Evolutionary conservation across 2,329 filamentous ascomycete species (phyloP).

Genomic region (Plenodomus biglobosus): DNA sequence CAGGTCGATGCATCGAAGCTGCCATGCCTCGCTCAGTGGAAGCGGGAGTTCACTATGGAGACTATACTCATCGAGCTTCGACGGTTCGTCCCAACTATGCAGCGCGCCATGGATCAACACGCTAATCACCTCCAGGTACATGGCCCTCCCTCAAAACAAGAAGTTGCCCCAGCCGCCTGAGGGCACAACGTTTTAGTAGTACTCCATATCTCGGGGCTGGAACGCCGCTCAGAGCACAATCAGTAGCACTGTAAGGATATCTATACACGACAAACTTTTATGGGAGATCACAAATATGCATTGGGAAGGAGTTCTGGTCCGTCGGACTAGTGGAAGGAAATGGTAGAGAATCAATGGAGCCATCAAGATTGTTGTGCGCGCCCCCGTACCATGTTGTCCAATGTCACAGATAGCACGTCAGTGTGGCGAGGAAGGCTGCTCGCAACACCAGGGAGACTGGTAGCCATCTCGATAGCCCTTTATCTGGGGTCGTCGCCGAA

Average conservation of each 20-base stretch:
- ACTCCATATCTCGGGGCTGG: neutral
- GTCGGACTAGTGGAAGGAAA: constrained; percentile 10
- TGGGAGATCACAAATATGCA: constrained; percentile 26
- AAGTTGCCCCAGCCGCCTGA: constrained; percentile 93
- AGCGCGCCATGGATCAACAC: neutral
- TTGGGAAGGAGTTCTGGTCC: constrained; percentile 34
- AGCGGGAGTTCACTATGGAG: constrained; percentile 92
- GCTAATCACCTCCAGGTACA: constrained; percentile 63
- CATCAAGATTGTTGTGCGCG: constrained; percentile 4
- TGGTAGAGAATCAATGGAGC: constrained; percentile 16
- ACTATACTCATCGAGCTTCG: constrained; percentile 84
- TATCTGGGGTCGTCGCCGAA: no score
- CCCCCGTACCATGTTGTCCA: neutral
- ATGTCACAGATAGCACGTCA: neutral
- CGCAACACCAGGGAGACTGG: no score
- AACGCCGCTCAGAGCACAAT: neutral
- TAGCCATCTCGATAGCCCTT: no score
- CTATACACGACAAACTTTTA: neutral
- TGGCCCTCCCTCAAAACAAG: constrained; percentile 90
- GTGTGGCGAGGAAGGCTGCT: neutral
- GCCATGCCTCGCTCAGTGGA: constrained; percentile 86
- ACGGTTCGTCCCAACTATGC: constrained; percentile 56
- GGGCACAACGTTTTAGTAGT: constrained; percentile 63
- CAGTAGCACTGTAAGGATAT: neutral
- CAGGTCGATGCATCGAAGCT: constrained; percentile 82